Evolutionary conservation across 2,329 filamentous ascomycete genomes (phyloP).

Genomic region (Cyphellophora europaea): DNA sequence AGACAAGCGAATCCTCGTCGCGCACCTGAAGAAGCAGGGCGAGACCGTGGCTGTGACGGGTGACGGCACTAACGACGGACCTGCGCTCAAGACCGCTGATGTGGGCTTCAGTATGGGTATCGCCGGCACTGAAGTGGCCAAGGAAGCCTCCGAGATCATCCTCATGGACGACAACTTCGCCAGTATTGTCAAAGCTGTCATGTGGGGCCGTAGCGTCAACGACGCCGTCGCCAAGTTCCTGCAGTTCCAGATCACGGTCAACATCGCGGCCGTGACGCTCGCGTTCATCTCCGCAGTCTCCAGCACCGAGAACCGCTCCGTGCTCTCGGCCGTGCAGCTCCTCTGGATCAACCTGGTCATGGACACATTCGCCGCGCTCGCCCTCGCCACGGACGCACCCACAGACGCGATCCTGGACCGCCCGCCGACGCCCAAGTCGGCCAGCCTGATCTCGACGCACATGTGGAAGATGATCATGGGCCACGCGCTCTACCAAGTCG

Average conservation of each 20-base stretch:
- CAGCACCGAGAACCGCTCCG: constrained; percentile 58
- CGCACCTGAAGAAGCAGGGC: constrained; percentile 51
- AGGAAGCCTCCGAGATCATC: constrained; percentile 58
- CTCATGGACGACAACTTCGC: constrained; percentile 58
- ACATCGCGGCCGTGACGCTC: constrained; percentile 78
- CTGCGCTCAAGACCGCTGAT: constrained; percentile 56
- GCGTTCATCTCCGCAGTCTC: constrained; percentile 83
- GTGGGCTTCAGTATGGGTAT: constrained; percentile 62
- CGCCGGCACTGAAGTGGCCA: constrained; percentile 57
- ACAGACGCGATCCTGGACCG: constrained; percentile 70
- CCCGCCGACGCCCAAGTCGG: constrained; percentile 66
- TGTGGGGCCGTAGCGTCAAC: constrained; percentile 60
- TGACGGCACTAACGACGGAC: constrained; percentile 59
- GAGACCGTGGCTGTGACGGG: constrained; percentile 56
- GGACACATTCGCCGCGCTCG: constrained; percentile 87
- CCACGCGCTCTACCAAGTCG: constrained; percentile 80
- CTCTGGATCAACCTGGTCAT: constrained; percentile 97
- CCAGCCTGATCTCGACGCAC: constrained; percentile 68
- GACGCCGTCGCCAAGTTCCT: constrained; percentile 61
- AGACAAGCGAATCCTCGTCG: constrained; percentile 57
- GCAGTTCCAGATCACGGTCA: constrained; percentile 64
- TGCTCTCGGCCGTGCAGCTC: constrained; percentile 80
- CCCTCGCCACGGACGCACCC: constrained; percentile 83
- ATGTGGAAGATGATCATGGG: constrained; percentile 99
- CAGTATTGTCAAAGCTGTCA: constrained; percentile 56